Evolutionary conservation across 495 filamentous ascomycete species (phyloP).

Genomic region (Aspergillus cristatus): DNA sequence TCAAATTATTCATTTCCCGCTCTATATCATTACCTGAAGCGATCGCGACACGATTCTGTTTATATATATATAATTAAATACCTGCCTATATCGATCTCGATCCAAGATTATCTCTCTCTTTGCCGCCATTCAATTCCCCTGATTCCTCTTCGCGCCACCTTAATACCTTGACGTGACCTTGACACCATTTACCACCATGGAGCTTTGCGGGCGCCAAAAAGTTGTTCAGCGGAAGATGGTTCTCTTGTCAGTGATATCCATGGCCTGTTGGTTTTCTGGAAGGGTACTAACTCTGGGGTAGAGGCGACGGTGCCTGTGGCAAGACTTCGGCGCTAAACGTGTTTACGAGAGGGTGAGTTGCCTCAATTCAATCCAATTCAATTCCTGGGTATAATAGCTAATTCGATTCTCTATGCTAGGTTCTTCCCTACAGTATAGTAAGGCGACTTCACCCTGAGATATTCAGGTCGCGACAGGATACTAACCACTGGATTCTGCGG

Average conservation of each 20-base stretch:
- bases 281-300: constrained; percentile 24
- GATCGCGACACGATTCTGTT: too few species aligned
- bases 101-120: too few species aligned
- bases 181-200: constrained; percentile 22
- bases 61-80: constrained; percentile 1
- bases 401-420: constrained; percentile 33
- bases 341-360: constrained; percentile 84
- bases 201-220: constrained; percentile 52
- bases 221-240: constrained; percentile 97
- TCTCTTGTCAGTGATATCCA: constrained; percentile 62
- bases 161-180: too few species aligned
- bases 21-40: too few species aligned
- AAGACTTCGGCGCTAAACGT: constrained; percentile 97
- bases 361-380: too few species aligned
- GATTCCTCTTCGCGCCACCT: too few species aligned
- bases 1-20: too few species aligned
- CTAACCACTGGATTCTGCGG: constrained; percentile 16
- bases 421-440: constrained; percentile 98
- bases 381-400: too few species aligned
- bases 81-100: constrained; percentile 1
- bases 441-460: too few species aligned
- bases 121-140: too few species aligned
- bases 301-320: constrained; percentile 94
- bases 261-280: background rate
- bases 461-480: too few species aligned